phyloP scores from a whole-genome alignment of 768 basidiomycete species.

The Trametes cubensis region DNA sequence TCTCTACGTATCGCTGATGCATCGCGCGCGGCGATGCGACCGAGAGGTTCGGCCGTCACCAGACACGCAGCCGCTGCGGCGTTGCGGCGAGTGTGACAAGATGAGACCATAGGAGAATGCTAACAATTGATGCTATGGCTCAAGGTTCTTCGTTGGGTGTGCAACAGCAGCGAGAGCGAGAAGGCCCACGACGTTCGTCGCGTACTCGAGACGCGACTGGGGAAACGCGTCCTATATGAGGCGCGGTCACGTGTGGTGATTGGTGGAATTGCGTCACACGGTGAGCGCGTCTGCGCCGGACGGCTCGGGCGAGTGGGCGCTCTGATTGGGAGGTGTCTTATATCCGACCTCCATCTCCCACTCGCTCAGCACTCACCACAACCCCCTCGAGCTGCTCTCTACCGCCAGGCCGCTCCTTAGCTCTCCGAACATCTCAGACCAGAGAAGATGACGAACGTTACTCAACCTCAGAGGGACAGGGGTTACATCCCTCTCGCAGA shows the following conservation, averaged over 20 bases:
- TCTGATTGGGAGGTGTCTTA: not conserved
- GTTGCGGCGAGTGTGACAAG: too few species aligned
- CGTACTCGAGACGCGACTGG: not conserved
- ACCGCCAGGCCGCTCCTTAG: not conserved
- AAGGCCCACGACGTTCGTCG: too few species aligned
- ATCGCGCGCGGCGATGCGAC: too few species aligned
- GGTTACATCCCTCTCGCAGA: slow-evolving; percentile 79
- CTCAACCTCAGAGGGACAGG: slow-evolving; percentile 54
- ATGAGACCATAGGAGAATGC: too few species aligned
- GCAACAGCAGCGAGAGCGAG: too few species aligned
- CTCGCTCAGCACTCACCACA: not conserved
- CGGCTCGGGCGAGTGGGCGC: not conserved
- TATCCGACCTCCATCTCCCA: not conserved
- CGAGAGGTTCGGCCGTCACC: too few species aligned
- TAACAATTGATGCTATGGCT: too few species aligned
- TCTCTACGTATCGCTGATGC: too few species aligned
- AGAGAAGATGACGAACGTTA: slow-evolving; percentile 51
- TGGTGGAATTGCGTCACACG: slow-evolving; percentile 13
- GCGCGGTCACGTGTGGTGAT: slow-evolving; percentile 9
- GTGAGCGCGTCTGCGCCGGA: slow-evolving; percentile 5
- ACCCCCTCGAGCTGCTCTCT: not conserved
- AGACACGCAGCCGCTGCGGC: too few species aligned
- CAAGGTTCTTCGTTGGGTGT: too few species aligned
- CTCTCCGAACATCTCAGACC: not conserved
- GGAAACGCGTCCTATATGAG: slow-evolving; percentile 5